Base-by-base conservation (phyloP, 78 protist genomes). In the Fonticula alba region DNA sequence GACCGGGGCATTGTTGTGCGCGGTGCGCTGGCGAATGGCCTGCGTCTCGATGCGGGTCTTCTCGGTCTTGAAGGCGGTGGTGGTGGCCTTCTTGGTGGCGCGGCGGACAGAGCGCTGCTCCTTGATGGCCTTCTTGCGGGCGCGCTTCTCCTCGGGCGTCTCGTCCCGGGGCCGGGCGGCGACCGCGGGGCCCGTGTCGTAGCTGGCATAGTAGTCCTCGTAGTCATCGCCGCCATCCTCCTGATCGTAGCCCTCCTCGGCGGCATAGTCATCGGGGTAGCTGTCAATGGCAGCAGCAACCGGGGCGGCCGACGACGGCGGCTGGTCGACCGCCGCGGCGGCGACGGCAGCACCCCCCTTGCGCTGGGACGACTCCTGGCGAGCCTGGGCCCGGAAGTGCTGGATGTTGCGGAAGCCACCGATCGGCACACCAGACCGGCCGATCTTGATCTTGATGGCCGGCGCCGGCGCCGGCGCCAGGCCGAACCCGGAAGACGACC, bases 131-230 rank as follows among this genome's bases (percentile, higher is more conserved):
- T 31, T 1, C 59, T 64, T 64, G 46, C 69, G 69, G 46, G 20
- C 26, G 10, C 59, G 57, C 59, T 36, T 50, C 57, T 64, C 69
- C 19, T 64, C 69, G 20, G 41, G 20, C 37, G 49, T 27, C 38
- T 64, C 69, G 40, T 50, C 9, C 36, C 5, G n/a, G 17, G 43
- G 43, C 43, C 43, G 43, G 43, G 17, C 22, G 10, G 6, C 10
- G 27, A 6, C 6, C 52, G 14, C 26, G 26, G 52, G 27, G n/a
- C n/a, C n/a, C 14, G 14, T 19, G 27, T 20, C 24, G 62, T 56
- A 15, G 3, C 27, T 33, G 22, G 29, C 13, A n/a, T 13, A 24
- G 29, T n/a, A 19, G 31, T 24, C 2, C 47, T 56, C 46, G 13
- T 17, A 4, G 14, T 56, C 62, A 27, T 38, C 37, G n/a, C 17